These are phyloP conservation scores for Claviceps capensis DNA, from an alignment of 2,329 filamentous ascomycete genomes.

Conservation along the genomic window DNA sequence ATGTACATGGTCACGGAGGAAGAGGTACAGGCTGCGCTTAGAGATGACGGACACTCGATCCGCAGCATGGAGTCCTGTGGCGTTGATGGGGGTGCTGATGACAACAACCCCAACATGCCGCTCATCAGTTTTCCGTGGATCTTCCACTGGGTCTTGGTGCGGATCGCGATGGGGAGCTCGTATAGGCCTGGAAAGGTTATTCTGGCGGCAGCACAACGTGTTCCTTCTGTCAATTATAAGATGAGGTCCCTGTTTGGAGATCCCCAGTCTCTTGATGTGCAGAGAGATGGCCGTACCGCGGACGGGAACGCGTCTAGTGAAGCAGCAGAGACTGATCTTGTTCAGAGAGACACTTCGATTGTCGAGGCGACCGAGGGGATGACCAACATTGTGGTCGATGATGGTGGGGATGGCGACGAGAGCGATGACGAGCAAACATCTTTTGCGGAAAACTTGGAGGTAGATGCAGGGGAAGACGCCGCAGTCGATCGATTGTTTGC, in stretches of 20 bases:
- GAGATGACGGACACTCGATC: constrained; percentile 16
- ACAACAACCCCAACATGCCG: constrained; percentile 42
- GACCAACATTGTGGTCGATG: not conserved
- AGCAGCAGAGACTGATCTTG: not conserved
- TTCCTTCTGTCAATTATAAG: not conserved
- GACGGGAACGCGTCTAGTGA: not conserved
- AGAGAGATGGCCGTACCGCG: not conserved
- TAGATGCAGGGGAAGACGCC: not conserved
- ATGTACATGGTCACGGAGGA: constrained; percentile 77
- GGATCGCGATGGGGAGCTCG: constrained; percentile 16
- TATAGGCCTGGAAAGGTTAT: constrained; percentile 11
- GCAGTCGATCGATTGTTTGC: constrained; percentile 1
- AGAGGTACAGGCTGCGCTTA: constrained; percentile 47
- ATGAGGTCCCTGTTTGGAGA: not conserved
- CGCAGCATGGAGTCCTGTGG: constrained; percentile 13
- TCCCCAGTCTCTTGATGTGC: not conserved
- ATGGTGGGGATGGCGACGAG: not conserved
- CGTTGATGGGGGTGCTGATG: not conserved
- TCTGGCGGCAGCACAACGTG: constrained; percentile 7
- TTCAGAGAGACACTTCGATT: not conserved
- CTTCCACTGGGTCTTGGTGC: constrained; percentile 47
- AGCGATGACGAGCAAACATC: not conserved
- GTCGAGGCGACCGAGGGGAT: not conserved
- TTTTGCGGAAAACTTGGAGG: not conserved
- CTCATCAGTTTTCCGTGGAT: constrained; percentile 93